These are phyloP conservation scores for Dillenia turbinata DNA, from an alignment of 164 flowering plant genomes.

Conservation along the genomic window DNA sequence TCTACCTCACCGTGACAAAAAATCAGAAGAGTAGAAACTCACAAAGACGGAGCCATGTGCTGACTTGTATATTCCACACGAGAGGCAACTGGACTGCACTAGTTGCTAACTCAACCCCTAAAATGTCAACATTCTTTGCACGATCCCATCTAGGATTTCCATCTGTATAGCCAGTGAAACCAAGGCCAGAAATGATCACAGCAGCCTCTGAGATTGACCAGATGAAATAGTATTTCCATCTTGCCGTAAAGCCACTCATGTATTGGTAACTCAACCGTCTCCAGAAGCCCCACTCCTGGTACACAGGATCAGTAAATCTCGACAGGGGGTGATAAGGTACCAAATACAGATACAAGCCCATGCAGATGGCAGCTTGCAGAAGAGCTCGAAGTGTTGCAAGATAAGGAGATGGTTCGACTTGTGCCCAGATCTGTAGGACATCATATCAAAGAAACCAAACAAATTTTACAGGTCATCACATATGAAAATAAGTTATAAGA, in stretches of 20 bases:
- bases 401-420: constrained; percentile 62
- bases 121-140: constrained; percentile 89
- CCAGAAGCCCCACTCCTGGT: constrained; percentile 86
- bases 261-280: constrained; percentile 72
- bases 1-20: not conserved
- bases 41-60: constrained; percentile 99
- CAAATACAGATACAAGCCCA: constrained; percentile 81
- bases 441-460: not conserved
- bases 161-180: constrained; percentile 93
- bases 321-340: constrained; percentile 70
- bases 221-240: constrained; percentile 97
- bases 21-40: constrained; percentile 29
- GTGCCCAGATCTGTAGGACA: constrained; percentile 58
- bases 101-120: constrained; percentile 88
- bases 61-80: constrained; percentile 98
- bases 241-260: constrained; percentile 87
- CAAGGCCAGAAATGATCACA: constrained; percentile 88
- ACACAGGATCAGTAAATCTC: constrained; percentile 60
- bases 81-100: constrained; percentile 82
- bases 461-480: not conserved
- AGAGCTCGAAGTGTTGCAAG: constrained; percentile 71
- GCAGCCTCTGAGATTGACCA: constrained; percentile 99
- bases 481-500: constrained; percentile 3
- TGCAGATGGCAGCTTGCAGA: constrained; percentile 82
- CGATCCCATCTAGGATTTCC: constrained; percentile 87